Evolutionary conservation across 345 rosid genomes (phyloP).

Genomic region (Nasturtium officinale): DNA sequence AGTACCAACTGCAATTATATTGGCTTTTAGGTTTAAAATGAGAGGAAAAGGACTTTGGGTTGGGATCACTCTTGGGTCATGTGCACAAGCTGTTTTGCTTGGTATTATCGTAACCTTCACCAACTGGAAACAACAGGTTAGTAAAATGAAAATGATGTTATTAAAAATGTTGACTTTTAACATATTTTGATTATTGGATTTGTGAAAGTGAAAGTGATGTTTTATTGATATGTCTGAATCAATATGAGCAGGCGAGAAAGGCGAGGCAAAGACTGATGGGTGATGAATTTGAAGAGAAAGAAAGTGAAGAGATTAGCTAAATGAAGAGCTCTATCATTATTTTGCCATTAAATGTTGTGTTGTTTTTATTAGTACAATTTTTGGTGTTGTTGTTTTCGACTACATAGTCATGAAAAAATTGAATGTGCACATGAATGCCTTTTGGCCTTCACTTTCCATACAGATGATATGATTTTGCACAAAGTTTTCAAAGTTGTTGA

Average conservation of each 20-base stretch:
- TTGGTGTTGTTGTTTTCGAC: conserved; percentile 16
- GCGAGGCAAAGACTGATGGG: conserved; percentile 41
- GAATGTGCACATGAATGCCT: conserved; percentile 7
- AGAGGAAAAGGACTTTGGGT: conserved; percentile 44
- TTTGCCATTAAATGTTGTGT: conserved; percentile 16
- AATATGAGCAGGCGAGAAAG: conserved; percentile 29
- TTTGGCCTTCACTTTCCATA: conserved; percentile 5
- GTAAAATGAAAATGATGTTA: conserved; percentile 15
- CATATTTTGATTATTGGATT: not conserved
- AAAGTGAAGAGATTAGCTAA: conserved; percentile 32
- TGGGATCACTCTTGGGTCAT: conserved; percentile 43
- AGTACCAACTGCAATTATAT: conserved; percentile 35
- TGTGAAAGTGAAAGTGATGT: conserved; percentile 1
- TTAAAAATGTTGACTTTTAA: not conserved
- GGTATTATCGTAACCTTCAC: conserved; percentile 36
- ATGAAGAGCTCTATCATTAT: not conserved
- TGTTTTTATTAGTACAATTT: not conserved
- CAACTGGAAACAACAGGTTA: conserved; percentile 47
- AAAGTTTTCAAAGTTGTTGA: not conserved
- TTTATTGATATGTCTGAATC: not conserved
- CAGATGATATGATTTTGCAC: not conserved
- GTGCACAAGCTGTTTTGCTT: conserved; percentile 36
- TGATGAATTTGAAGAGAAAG: conserved; percentile 31
- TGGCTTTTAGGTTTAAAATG: conserved; percentile 39
- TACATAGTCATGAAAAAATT: not conserved